Evolutionary conservation across 1,139 yeast species (phyloP), one percentile per base, ranked within the genome.

Genomic region (Candida mesenterica): DNA sequence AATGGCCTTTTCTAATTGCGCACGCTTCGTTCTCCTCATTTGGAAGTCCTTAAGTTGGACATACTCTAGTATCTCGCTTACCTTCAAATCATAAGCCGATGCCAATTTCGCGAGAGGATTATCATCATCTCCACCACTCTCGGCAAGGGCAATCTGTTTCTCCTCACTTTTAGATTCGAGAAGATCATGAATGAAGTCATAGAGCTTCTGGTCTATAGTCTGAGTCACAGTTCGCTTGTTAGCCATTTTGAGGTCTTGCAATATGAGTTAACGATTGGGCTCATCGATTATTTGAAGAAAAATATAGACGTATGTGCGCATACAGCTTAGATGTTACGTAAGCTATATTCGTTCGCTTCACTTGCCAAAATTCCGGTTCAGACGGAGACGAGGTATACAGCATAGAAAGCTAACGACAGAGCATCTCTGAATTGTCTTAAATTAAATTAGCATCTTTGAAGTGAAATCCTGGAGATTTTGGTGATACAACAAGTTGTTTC

Each of bases 21-120:
- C 29, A 17, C 75, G 76, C 55, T 89, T 89, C 53, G 79, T 77
- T 43, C 97, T 63, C 40, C 79, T 75, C 49, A 88, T 62, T 25
- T 79, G 74, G 28, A 77, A 62, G 46, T 87, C 95, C 37, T 79
- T 79, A 22, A 65, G 52, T 43, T 78, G 81, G 13, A 77, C 74
- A 48, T 71, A 82, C 4, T 70, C 63, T 12, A 79, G 48, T 1
- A 80, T 71, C 37, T 82, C 85, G 3, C 62, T 49, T 1, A 64
- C 53, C 8, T 64, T 65, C 33, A 84, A 57, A 44, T 82, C 83
- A 45, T 69, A 69, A 1, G 89, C 90, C 18, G 81, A 62, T 3
- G 79, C 86, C 5, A 77, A 63, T 50, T 64, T 50, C 32, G 63
- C 55, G 46, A 60, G 56, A 18, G 68, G 63, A 38, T 65, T 72